Percentiles rank a stretch among this genome's conserved stretches.
These are phyloP conservation scores for Teunomyces stri DNA, from an alignment of 805 yeast species.

Conservation along the genomic window DNA sequence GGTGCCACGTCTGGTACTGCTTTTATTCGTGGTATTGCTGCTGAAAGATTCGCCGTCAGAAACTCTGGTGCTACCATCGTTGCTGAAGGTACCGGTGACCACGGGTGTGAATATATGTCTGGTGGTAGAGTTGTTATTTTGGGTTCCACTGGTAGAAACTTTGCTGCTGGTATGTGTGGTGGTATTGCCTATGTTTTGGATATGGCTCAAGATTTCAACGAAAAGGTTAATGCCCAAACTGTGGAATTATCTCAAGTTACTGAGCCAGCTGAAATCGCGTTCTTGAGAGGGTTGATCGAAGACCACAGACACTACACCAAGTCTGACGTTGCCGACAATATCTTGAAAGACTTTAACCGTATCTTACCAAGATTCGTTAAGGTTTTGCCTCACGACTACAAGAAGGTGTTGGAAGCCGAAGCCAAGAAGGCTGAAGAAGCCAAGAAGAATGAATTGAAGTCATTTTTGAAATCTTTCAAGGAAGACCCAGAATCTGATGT, in stretches of 20 bases:
- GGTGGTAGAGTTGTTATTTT: slow-evolving; percentile 96
- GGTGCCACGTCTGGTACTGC: slow-evolving; percentile 97
- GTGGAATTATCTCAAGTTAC: slow-evolving; percentile 74
- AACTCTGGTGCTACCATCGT: slow-evolving; percentile 98
- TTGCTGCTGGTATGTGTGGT: slow-evolving; percentile 98
- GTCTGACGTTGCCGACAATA: slow-evolving; percentile 82
- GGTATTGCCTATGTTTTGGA: slow-evolving; percentile 97
- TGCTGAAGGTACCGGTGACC: slow-evolving; percentile 96
- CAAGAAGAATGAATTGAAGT: slow-evolving; percentile 62
- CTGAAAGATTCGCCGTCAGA: slow-evolving; percentile 97
- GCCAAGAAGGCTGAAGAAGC: slow-evolving; percentile 61
- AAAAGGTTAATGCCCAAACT: slow-evolving; percentile 75
- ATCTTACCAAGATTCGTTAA: slow-evolving; percentile 86
- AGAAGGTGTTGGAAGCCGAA: slow-evolving; percentile 80
- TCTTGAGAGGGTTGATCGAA: slow-evolving; percentile 87
- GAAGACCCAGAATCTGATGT: slow-evolving; percentile 84
- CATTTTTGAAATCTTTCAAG: slow-evolving; percentile 65
- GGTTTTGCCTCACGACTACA: slow-evolving; percentile 90
- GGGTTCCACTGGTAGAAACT: slow-evolving; percentile 88
- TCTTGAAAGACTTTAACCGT: slow-evolving; percentile 84
- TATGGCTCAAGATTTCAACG: slow-evolving; percentile 87
- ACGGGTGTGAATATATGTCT: slow-evolving; percentile 99
- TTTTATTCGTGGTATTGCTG: slow-evolving; percentile 94
- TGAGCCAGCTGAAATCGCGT: slow-evolving; percentile 92
- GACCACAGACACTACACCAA: slow-evolving; percentile 95